These are phyloP conservation scores for Tetramitus jugosus DNA, from an alignment of 208 protist genomes.

Conservation along the genomic window DNA sequence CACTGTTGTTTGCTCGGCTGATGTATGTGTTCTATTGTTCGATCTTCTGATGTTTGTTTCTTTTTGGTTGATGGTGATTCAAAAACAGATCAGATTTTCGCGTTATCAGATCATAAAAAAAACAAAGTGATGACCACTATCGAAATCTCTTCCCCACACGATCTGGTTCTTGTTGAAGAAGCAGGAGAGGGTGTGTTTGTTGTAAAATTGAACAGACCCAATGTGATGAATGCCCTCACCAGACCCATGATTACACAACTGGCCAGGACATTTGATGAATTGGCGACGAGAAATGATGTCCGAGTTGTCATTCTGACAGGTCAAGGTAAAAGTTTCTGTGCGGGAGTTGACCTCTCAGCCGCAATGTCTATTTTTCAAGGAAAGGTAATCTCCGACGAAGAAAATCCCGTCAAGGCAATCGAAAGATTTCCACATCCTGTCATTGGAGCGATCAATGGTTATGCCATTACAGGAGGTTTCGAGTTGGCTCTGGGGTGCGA, in stretches of 20 bases:
- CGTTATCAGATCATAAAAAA: too few relatives aligned
- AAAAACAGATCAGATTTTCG: too few relatives aligned
- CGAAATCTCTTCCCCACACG: too few relatives aligned
- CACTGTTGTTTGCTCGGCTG: too few relatives aligned
- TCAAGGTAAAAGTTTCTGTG: slow-evolving; percentile 32
- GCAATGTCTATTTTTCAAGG: slow-evolving; percentile 20
- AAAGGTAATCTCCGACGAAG: background rate
- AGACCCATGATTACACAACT: slow-evolving; percentile 27
- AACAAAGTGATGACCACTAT: too few relatives aligned
- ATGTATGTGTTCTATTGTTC: too few relatives aligned
- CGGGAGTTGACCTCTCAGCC: slow-evolving; percentile 36
- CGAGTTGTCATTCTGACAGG: slow-evolving; percentile 33
- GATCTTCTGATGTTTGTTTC: too few relatives aligned
- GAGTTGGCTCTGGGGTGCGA: slow-evolving; percentile 18
- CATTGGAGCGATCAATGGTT: slow-evolving; percentile 32
- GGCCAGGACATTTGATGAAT: background rate
- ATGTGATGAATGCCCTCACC: slow-evolving; percentile 33
- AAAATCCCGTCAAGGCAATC: slow-evolving; percentile 28
- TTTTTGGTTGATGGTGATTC: too few relatives aligned
- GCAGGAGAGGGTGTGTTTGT: background rate
- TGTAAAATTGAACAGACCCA: slow-evolving; percentile 27
- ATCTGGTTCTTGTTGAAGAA: background rate
- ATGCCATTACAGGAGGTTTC: slow-evolving; percentile 34
- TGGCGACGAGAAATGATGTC: background rate
- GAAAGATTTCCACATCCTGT: slow-evolving; percentile 24